Evolutionary conservation across 2,329 filamentous ascomycete species (phyloP).

Genomic region (Epichloe festucae): DNA sequence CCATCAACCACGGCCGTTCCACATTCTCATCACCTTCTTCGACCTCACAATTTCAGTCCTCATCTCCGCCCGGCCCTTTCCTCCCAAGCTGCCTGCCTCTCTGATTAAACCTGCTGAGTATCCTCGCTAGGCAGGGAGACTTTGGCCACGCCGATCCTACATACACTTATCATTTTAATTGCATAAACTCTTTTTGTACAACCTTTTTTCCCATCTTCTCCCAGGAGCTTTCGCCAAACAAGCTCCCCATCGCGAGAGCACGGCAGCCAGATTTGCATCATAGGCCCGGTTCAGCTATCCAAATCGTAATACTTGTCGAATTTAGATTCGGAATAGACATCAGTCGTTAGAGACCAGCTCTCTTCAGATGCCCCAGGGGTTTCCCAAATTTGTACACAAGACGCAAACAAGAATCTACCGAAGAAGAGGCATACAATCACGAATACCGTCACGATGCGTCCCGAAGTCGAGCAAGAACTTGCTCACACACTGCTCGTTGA

Average conservation of each 20-base stretch:
- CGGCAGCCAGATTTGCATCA: background rate
- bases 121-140: conserved; percentile 16
- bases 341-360: background rate
- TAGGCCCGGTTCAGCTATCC: background rate
- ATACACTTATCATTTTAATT: conserved; percentile 7
- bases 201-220: conserved; percentile 8
- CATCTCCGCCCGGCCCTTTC: background rate
- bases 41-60: background rate
- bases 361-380: background rate
- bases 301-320: background rate
- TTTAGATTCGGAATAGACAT: background rate
- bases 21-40: background rate
- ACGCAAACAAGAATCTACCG: background rate
- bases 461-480: conserved; percentile 98
- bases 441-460: conserved; percentile 58
- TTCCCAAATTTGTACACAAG: background rate
- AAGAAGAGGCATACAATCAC: background rate
- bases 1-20: background rate
- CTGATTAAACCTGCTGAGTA: conserved; percentile 3
- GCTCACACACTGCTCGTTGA: conserved; percentile 96
- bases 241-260: conserved; percentile 1
- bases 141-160: conserved; percentile 11
- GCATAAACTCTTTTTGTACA: conserved; percentile 6
- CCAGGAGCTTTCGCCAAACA: conserved; percentile 10
- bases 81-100: background rate